Evolutionary conservation across 208 protist genomes (phyloP).

Genomic region (Crithidia acanthocephali): DNA sequence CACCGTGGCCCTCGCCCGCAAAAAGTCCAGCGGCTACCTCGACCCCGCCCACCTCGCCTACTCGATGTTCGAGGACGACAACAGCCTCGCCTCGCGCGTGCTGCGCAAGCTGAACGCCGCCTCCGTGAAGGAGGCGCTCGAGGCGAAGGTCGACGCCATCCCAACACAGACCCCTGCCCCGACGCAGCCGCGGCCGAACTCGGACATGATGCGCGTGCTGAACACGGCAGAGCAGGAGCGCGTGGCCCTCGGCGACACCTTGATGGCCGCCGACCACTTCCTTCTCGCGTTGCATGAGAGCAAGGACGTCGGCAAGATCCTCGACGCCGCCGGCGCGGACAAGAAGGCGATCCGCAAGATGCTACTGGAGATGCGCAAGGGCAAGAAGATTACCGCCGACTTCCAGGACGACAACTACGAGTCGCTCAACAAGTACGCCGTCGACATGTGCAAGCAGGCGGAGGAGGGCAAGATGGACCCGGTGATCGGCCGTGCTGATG

Average conservation of each 20-base stretch:
- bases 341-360: conserved; percentile 63
- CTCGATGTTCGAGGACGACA: conserved; percentile 63
- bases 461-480: conserved; percentile 97
- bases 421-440: conserved; percentile 97
- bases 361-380: conserved; percentile 83
- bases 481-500: conserved; percentile 99
- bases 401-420: conserved; percentile 88
- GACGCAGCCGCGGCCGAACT: conserved; percentile 64
- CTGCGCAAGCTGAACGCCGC: conserved; percentile 62
- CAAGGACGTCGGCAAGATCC: conserved; percentile 57
- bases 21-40: conserved; percentile 65
- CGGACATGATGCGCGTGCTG: conserved; percentile 73
- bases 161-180: conserved; percentile 72
- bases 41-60: conserved; percentile 69
- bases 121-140: conserved; percentile 57
- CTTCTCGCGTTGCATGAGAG: conserved; percentile 73
- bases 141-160: conserved; percentile 44
- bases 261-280: conserved; percentile 84
- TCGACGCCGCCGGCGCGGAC: conserved; percentile 67
- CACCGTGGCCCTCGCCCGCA: conserved; percentile 53
- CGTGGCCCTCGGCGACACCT: conserved; percentile 66
- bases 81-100: conserved; percentile 65
- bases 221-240: conserved; percentile 87
- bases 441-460: conserved; percentile 96
- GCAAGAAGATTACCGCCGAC: conserved; percentile 83